Evolutionary conservation across 2,329 filamentous ascomycete genomes (phyloP), one percentile per base, ranked within the genome.

Genomic region (Xylariaceae sp.): DNA sequence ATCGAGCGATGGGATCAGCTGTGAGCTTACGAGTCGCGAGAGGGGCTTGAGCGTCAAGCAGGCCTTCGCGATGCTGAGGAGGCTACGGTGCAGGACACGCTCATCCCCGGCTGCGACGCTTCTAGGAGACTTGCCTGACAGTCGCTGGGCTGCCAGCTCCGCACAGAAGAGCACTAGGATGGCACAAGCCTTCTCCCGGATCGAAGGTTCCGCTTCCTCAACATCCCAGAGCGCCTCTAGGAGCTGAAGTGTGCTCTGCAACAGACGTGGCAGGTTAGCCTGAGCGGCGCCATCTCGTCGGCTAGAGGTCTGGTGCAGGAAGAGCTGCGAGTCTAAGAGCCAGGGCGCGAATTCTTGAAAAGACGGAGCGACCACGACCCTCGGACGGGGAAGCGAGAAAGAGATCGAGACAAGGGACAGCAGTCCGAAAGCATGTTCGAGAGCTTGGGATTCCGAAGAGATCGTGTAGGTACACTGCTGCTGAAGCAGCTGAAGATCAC

Each of bases 261-360:
- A 47, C 2, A 64, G 43, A 8, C 54, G 40, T 7, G 60, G 45
- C 4, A 64, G 46, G 14, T 56, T 54, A 23, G 44, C 49, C 12
- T 50, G 50, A 35, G 47, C 45, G 29, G 46, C 23, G 24, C 49
- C 33, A 23, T 57, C 55, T 56, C 65, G 62, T 40, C 53, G 52
- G 19, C 55, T 58, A 37, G 65, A 62, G 9, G 58, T 49, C 14
- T 57, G 47, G 31, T 63, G 58, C 19, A 73, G 49, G 26, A 63
- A 58, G 22, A 67, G 56, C 41, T 66, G 53, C 5, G 60, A 59
- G 45, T 76, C 72, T 37, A 73, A 51, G 10, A 75, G 51, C 70
- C 69, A 74, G 10, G 64, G 59, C 1, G 60, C 50, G 37, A 58
- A 58, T 39, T 66, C 65, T 13, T 53, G 55, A 31, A 63, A 61